Percentiles rank a stretch among this genome's conserved stretches.
Conservation (phyloP, 805 yeast species). For the Ogataea corticis region DNA sequence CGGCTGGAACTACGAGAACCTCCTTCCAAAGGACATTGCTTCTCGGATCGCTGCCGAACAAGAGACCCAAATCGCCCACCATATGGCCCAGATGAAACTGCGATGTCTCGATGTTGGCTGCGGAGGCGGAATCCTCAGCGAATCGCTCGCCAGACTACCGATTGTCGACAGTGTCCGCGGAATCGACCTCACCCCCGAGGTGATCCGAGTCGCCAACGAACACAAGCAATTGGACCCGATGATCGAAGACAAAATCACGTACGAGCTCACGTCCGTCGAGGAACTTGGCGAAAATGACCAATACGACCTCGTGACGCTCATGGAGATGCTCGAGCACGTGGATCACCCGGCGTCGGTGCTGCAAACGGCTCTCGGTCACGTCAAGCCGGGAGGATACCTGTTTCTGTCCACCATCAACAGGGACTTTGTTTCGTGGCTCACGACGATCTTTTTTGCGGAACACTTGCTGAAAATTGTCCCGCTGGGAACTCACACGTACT, state of each 20-base stretch:
- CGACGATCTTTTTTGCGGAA: constrained; percentile 92
- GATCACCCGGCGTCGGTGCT: constrained; percentile 77
- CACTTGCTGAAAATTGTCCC: constrained; percentile 81
- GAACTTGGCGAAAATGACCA: constrained; percentile 44
- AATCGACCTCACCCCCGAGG: constrained; percentile 83
- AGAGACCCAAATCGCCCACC: constrained; percentile 43
- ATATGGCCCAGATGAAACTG: constrained; percentile 39
- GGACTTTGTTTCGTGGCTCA: constrained; percentile 82
- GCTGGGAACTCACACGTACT: constrained; percentile 83
- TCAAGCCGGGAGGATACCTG: constrained; percentile 79
- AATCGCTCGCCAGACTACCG: constrained; percentile 77
- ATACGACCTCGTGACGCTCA: constrained; percentile 82
- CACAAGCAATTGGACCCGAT: constrained; percentile 71
- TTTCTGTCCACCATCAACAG: constrained; percentile 92
- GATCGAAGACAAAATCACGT: constrained; percentile 49
- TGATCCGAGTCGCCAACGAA: constrained; percentile 70
- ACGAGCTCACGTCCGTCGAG: constrained; percentile 64
- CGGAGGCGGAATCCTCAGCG: constrained; percentile 96
- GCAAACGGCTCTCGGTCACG: constrained; percentile 62
- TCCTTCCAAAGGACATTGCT: constrained; percentile 61
- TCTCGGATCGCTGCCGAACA: constrained; percentile 50
- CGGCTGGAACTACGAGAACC: constrained; percentile 62
- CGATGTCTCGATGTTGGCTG: constrained; percentile 88
- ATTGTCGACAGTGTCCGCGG: constrained; percentile 69
- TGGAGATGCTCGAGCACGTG: constrained; percentile 95